phyloP scores from a whole-genome alignment of 768 basidiomycete species.

The Hygrophoropsis aurantiaca region DNA sequence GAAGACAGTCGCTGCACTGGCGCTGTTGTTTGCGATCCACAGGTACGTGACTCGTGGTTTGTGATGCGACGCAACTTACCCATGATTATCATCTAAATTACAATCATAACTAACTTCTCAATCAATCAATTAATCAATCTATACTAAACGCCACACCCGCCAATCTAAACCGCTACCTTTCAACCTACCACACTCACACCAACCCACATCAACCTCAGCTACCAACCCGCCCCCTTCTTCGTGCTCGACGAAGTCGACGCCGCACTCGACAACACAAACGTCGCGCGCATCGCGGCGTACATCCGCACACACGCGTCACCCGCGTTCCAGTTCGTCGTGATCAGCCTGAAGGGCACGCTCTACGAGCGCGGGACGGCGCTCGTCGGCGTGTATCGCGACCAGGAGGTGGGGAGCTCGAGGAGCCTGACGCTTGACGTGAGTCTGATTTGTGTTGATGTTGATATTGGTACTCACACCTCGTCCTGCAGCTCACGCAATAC shows the following conservation, averaged over 20 bases:
- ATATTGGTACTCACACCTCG: not conserved
- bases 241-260: conserved; percentile 99
- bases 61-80: too few species aligned
- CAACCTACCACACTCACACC: not conserved
- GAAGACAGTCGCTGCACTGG: conserved; percentile 97
- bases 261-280: conserved; percentile 98
- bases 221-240: conserved; percentile 96
- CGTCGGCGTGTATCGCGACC: conserved; percentile 93
- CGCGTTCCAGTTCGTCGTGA: conserved; percentile 93
- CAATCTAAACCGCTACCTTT: too few species aligned
- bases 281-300: conserved; percentile 92
- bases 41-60: conserved; percentile 48
- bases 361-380: conserved; percentile 89
- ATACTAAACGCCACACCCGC: too few species aligned
- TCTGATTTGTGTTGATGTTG: not conserved
- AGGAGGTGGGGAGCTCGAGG: conserved; percentile 89
- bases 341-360: conserved; percentile 91
- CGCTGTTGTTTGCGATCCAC: conserved; percentile 94
- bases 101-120: too few species aligned
- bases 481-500: conserved; percentile 56
- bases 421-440: conserved; percentile 89
- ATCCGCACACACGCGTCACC: conserved; percentile 83
- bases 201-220: conserved; percentile 50
- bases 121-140: too few species aligned
- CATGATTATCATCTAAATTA: too few species aligned